These are phyloP conservation scores for Bothriochloa decipiens DNA, from an alignment of 176 grass and related monocot species.

Conservation along the genomic window DNA sequence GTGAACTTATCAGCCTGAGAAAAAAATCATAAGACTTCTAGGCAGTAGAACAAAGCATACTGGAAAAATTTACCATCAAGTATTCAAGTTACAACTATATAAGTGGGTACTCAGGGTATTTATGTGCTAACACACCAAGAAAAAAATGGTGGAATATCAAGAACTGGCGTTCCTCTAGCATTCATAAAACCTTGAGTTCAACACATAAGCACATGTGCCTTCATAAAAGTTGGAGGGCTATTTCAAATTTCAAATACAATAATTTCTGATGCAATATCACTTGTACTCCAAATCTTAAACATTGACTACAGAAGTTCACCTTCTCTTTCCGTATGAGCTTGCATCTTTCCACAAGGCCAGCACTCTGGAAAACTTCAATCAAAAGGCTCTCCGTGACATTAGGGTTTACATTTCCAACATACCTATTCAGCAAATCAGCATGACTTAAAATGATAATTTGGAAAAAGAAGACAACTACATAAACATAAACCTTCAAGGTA, in stretches of 20 bases:
- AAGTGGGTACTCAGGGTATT: background rate
- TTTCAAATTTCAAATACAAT: background rate
- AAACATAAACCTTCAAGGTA: slow-evolving; percentile 13
- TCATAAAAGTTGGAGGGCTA: background rate
- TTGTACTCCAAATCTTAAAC: background rate
- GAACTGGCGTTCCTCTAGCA: background rate
- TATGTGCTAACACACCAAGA: slow-evolving; percentile 8
- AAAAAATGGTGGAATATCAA: slow-evolving; percentile 25
- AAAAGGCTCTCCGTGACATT: slow-evolving; percentile 75
- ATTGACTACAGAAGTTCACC: slow-evolving; percentile 49
- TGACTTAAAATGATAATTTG: slow-evolving; percentile 31
- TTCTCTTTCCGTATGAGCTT: slow-evolving; percentile 91
- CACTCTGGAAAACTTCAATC: slow-evolving; percentile 79
- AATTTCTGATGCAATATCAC: background rate
- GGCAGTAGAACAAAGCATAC: background rate
- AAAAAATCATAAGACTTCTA: background rate
- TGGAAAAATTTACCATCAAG: background rate
- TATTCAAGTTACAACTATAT: slow-evolving; percentile 17
- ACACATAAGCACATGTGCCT: slow-evolving; percentile 8
- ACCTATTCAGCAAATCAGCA: slow-evolving; percentile 54
- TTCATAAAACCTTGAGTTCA: slow-evolving; percentile 18
- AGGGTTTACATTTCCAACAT: slow-evolving; percentile 84
- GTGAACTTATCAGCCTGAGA: background rate
- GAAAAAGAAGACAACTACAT: slow-evolving; percentile 13
- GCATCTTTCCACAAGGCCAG: slow-evolving; percentile 80